Evolutionary conservation across 2,329 filamentous ascomycete genomes (phyloP).

Genomic region (Pestalotiopsis sp.): DNA sequence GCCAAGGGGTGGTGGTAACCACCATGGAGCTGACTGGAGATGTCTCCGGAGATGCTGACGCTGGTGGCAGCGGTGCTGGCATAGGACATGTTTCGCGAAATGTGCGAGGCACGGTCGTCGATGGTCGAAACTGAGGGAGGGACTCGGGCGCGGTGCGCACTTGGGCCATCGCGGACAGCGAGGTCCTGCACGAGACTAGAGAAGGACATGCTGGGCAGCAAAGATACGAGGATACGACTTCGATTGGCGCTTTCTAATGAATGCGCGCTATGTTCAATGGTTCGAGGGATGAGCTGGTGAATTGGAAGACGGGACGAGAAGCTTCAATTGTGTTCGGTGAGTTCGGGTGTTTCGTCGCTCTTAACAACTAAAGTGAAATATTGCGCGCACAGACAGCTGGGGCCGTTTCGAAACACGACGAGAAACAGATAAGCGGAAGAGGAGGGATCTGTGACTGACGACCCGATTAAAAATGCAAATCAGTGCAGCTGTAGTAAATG

Average conservation of each 20-base stretch:
- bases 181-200: conserved; percentile 69
- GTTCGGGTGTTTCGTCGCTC: not conserved
- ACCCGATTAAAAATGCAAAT: not conserved
- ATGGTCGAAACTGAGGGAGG: conserved; percentile 55
- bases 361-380: not conserved
- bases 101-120: conserved; percentile 62
- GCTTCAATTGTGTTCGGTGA: not conserved
- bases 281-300: not conserved
- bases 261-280: not conserved
- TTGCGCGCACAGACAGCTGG: not conserved
- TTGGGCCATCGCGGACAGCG: conserved; percentile 57
- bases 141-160: conserved; percentile 47
- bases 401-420: not conserved
- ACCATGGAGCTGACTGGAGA: conserved; percentile 81
- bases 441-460: not conserved
- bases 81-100: conserved; percentile 68
- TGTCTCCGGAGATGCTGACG: conserved; percentile 73
- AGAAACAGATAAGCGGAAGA: not conserved
- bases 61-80: conserved; percentile 68
- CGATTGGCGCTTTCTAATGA: not conserved
- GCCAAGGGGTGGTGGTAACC: conserved; percentile 82
- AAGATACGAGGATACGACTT: not conserved
- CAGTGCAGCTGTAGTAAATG: not conserved
- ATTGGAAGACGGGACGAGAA: not conserved
- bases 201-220: conserved; percentile 57